phyloP scores from a whole-genome alignment of 2,329 filamentous ascomycete species.

The Trichoderma simmonsii region DNA sequence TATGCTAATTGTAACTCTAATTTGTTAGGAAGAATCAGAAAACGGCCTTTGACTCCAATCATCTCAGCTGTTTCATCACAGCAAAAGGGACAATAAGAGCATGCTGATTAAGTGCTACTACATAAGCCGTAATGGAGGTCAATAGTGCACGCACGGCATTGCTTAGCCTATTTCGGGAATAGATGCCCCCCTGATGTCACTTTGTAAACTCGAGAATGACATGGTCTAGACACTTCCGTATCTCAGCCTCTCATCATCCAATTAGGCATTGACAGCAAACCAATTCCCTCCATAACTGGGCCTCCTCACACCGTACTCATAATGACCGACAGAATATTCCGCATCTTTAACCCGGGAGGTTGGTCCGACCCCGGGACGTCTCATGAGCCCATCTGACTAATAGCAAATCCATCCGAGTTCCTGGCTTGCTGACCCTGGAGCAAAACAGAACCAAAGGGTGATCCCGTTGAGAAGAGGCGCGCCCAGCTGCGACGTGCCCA shows the following conservation, averaged over 20 bases:
- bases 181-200: neutral
- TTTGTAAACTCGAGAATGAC: neutral
- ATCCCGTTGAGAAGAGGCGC: constrained; percentile 27
- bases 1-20: neutral
- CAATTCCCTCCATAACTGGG: neutral
- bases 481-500: constrained; percentile 31
- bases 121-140: neutral
- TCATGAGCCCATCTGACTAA: neutral
- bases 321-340: constrained; percentile 29
- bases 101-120: neutral
- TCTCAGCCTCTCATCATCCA: constrained; percentile 3
- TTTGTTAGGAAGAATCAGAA: neutral
- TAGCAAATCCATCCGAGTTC: neutral
- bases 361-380: neutral
- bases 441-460: constrained; percentile 25
- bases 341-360: constrained; percentile 34
- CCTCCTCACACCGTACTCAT: neutral
- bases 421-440: neutral
- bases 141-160: neutral
- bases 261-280: neutral
- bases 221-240: neutral
- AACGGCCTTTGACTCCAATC: neutral
- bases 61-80: neutral
- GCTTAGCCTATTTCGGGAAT: constrained; percentile 4
- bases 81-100: neutral